Conservation (phyloP, 2,329 filamentous ascomycete species). For the Conoideocrella luteorostrata region DNA sequence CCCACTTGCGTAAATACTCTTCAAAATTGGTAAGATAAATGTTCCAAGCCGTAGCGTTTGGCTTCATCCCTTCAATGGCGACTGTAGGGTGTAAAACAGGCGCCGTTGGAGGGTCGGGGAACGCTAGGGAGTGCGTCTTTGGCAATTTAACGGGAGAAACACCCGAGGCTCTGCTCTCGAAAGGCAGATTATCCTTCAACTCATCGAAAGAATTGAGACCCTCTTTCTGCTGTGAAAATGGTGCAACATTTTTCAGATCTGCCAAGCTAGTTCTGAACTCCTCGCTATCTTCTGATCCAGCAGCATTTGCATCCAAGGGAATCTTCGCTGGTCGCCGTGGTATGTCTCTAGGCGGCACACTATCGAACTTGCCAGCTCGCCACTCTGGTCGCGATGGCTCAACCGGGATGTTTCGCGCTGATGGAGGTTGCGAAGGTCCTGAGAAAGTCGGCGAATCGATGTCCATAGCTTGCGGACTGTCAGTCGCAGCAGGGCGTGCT, state of each 20-base stretch:
- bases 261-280: constrained; percentile 48
- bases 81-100: constrained; percentile 41
- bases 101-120: constrained; percentile 43
- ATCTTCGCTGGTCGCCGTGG: constrained; percentile 12
- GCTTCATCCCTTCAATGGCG: constrained; percentile 36
- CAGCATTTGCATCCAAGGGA: constrained; percentile 27
- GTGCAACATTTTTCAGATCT: constrained; percentile 51
- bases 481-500: constrained; percentile 18
- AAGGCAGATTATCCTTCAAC: constrained; percentile 50
- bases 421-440: constrained; percentile 16
- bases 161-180: constrained; percentile 44
- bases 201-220: constrained; percentile 51
- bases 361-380: constrained; percentile 43
- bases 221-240: constrained; percentile 39
- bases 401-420: constrained; percentile 47
- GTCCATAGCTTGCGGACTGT: constrained; percentile 57
- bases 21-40: constrained; percentile 49
- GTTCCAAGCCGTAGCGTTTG: constrained; percentile 36
- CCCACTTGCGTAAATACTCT: constrained; percentile 45
- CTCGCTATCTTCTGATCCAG: constrained; percentile 50
- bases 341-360: constrained; percentile 16
- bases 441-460: constrained; percentile 50
- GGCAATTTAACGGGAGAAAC: constrained; percentile 31
- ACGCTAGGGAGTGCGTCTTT: constrained; percentile 29
- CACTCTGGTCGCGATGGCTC: constrained; percentile 55